Conservation (phyloP, 352 stramenopile species). For the Phytopythium boreale region DNA sequence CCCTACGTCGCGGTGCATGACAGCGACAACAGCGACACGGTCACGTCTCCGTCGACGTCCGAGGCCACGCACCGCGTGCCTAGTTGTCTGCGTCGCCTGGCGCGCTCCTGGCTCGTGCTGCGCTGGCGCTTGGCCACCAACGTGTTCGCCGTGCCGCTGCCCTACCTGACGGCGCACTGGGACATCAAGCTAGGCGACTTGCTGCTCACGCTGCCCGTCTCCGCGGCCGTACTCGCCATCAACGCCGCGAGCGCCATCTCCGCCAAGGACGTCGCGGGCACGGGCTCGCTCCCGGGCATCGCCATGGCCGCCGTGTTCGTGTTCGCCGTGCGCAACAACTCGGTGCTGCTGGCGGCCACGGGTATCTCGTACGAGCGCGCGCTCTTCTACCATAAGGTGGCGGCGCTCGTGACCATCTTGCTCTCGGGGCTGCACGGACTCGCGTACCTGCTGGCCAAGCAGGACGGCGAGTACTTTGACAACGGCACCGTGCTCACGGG, state of each 20-base stretch:
- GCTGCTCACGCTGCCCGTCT: conserved; percentile 28
- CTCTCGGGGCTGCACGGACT: conserved; percentile 35
- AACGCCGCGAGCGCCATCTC: conserved; percentile 14
- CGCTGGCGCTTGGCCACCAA: conserved; percentile 29
- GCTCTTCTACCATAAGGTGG: conserved; percentile 51
- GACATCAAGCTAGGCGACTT: conserved; percentile 39
- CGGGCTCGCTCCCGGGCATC: conserved; percentile 23
- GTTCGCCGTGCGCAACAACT: conserved; percentile 49
- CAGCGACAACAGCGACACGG: not conserved
- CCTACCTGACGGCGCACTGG: conserved; percentile 19
- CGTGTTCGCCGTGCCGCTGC: conserved; percentile 30
- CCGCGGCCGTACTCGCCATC: conserved; percentile 14
- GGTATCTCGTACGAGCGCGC: conserved; percentile 49
- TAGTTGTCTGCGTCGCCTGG: conserved; percentile 12
- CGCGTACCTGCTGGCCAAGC: conserved; percentile 31
- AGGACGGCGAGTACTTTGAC: not conserved
- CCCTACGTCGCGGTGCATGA: not conserved
- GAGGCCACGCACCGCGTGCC: conserved; percentile 5
- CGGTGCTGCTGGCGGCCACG: conserved; percentile 31
- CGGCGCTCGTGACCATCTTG: conserved; percentile 29
- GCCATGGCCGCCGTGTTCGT: conserved; percentile 36
- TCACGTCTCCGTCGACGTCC: not conserved
- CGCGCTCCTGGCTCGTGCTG: conserved; percentile 28
- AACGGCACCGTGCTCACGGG: conserved; percentile 15
- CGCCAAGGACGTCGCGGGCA: conserved; percentile 16